Evolutionary conservation across 805 yeast genomes (phyloP).

Genomic region (Saturnispora hagleri): DNA sequence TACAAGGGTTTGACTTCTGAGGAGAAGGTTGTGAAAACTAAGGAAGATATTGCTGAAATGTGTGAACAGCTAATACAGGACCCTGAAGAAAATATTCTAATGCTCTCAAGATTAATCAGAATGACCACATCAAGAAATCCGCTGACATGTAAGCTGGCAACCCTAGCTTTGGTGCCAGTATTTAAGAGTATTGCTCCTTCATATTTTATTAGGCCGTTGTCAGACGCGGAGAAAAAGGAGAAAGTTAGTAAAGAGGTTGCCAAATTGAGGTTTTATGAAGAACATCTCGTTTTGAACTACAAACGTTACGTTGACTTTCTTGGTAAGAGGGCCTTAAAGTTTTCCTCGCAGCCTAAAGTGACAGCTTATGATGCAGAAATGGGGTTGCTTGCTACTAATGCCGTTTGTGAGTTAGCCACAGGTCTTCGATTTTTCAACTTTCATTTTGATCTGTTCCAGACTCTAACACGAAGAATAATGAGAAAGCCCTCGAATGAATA

Average conservation of each 20-base stretch:
- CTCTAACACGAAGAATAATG: slow-evolving; percentile 58
- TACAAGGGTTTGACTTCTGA: slow-evolving; percentile 40
- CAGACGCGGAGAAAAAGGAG: slow-evolving; percentile 73
- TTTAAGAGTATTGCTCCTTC: slow-evolving; percentile 84
- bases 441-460: slow-evolving; percentile 61
- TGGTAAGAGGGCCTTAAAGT: slow-evolving; percentile 28
- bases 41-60: slow-evolving; percentile 75
- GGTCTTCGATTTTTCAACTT: slow-evolving; percentile 73
- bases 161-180: slow-evolving; percentile 73
- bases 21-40: slow-evolving; percentile 49
- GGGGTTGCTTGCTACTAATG: slow-evolving; percentile 57
- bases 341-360: slow-evolving; percentile 23
- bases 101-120: slow-evolving; percentile 55
- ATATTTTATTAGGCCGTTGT: slow-evolving; percentile 72
- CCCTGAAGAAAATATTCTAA: slow-evolving; percentile 74
- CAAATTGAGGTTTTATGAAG: slow-evolving; percentile 70
- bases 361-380: slow-evolving; percentile 30
- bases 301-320: slow-evolving; percentile 54
- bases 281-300: slow-evolving; percentile 61
- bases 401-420: slow-evolving; percentile 68
- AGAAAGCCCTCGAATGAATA: slow-evolving; percentile 43
- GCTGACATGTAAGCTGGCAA: slow-evolving; percentile 59
- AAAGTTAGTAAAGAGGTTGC: slow-evolving; percentile 79
- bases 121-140: slow-evolving; percentile 62
- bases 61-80: slow-evolving; percentile 76